Evolutionary conservation across 2,329 filamentous ascomycete species (phyloP).

Genomic region (Myriosclerotinia scirpicola): DNA sequence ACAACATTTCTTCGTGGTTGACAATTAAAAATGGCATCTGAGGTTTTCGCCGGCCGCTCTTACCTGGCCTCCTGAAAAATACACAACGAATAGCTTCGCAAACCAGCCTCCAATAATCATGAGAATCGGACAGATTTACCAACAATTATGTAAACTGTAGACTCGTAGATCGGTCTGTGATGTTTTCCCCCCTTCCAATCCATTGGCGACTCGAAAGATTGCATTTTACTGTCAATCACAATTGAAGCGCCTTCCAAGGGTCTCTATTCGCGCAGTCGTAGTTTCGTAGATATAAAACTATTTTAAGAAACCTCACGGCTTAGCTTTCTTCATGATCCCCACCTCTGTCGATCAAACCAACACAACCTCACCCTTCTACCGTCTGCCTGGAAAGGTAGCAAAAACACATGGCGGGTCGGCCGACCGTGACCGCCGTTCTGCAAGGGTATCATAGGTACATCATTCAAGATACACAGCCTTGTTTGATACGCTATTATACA

Average conservation of each 20-base stretch:
- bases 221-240: background rate
- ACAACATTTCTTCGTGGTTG: background rate
- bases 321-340: background rate
- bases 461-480: conserved; percentile 10
- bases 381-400: background rate
- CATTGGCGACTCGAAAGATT: conserved; percentile 6
- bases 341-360: conserved; percentile 18
- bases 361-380: background rate
- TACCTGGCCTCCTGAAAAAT: background rate
- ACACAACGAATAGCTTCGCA: background rate
- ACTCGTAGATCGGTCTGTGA: background rate
- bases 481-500: background rate
- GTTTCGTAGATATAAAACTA: conserved; percentile 5
- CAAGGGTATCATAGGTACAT: background rate
- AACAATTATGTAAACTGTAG: background rate
- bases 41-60: background rate
- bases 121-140: background rate
- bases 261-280: too few species aligned
- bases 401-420: background rate
- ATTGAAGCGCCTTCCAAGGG: conserved; percentile 7
- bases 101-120: background rate
- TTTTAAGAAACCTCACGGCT: conserved; percentile 17
- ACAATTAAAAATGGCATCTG: background rate
- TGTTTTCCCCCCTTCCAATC: background rate
- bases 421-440: background rate